Percentiles rank a stretch among this genome's conserved stretches.
phyloP scores from a whole-genome alignment of 768 basidiomycete genomes.

The Ramaria sp. region DNA sequence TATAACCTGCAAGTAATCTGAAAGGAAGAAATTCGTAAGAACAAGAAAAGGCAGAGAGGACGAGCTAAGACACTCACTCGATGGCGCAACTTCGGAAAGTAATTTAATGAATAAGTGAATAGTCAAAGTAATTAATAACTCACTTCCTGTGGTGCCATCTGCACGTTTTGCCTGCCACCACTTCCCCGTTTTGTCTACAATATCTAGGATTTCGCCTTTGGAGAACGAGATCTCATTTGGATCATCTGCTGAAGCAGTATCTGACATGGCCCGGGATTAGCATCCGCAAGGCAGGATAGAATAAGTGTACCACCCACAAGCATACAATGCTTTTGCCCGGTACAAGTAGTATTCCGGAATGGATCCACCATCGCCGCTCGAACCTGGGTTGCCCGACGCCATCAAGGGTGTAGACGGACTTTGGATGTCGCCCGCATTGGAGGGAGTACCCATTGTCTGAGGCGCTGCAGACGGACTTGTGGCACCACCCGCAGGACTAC shows the following conservation, averaged over 20 bases:
- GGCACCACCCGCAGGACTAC: not conserved
- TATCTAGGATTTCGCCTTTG: slow-evolving; percentile 88
- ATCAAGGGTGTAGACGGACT: slow-evolving; percentile 55
- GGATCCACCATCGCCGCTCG: not conserved
- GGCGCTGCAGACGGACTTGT: not conserved
- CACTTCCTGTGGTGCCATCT: slow-evolving; percentile 71
- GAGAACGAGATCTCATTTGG: slow-evolving; percentile 91
- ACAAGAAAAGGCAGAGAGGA: not conserved
- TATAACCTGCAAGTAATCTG: slow-evolving; percentile 10
- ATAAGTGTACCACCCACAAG: slow-evolving; percentile 45
- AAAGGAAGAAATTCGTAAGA: not conserved
- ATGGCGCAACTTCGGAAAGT: not conserved
- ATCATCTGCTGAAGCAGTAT: slow-evolving; percentile 89
- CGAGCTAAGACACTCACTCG: slow-evolving; percentile 3
- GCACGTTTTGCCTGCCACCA: slow-evolving; percentile 86
- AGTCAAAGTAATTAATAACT: slow-evolving; percentile 18
- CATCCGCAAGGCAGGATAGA: slow-evolving; percentile 7
- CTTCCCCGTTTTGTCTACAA: slow-evolving; percentile 85
- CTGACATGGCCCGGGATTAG: slow-evolving; percentile 32
- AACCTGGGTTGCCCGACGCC: slow-evolving; percentile 38
- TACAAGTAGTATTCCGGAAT: slow-evolving; percentile 41
- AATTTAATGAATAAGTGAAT: not conserved
- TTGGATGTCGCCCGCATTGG: not conserved
- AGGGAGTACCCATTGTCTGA: not conserved
- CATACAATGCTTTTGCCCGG: slow-evolving; percentile 83